Conservation (phyloP, 2,329 filamentous ascomycete genomes). For the Karstenula rhodostoma region DNA sequence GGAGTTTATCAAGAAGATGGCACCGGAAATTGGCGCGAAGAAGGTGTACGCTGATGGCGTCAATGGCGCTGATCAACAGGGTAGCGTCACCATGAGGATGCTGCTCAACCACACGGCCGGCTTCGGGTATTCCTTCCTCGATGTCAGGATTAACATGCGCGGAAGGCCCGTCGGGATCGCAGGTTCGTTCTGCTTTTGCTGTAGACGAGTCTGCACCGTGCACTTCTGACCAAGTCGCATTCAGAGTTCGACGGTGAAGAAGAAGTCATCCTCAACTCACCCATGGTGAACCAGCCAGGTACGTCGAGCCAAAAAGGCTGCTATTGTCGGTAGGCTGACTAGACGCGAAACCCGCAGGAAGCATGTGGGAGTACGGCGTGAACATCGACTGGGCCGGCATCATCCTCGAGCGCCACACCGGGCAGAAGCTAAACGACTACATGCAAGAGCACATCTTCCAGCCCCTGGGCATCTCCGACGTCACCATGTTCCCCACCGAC, state of each 20-base stretch:
- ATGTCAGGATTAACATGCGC: constrained; percentile 52
- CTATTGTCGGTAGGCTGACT: too few relatives aligned
- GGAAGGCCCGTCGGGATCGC: neutral
- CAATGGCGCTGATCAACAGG: constrained; percentile 48
- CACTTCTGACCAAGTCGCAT: neutral
- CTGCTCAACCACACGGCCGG: constrained; percentile 60
- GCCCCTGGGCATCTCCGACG: constrained; percentile 55
- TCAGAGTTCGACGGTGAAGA: constrained; percentile 63
- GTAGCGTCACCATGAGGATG: constrained; percentile 60
- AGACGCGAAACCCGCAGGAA: constrained; percentile 65
- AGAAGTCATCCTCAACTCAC: constrained; percentile 59
- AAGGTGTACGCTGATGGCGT: constrained; percentile 50
- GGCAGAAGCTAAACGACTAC: constrained; percentile 55
- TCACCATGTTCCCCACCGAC: constrained; percentile 65
- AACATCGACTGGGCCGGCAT: constrained; percentile 61
- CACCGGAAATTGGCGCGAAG: constrained; percentile 51
- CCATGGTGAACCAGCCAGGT: constrained; percentile 69
- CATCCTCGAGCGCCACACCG: constrained; percentile 55
- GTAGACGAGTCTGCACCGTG: neutral
- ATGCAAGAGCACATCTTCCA: constrained; percentile 57
- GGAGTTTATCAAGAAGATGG: constrained; percentile 39
- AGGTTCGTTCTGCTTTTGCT: neutral
- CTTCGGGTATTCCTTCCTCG: constrained; percentile 60
- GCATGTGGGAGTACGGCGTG: constrained; percentile 65
- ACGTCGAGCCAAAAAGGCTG: too few relatives aligned